These are phyloP conservation scores for Pyricularia sp. DNA, from an alignment of 2,329 filamentous ascomycete species.

Conservation along the genomic window DNA sequence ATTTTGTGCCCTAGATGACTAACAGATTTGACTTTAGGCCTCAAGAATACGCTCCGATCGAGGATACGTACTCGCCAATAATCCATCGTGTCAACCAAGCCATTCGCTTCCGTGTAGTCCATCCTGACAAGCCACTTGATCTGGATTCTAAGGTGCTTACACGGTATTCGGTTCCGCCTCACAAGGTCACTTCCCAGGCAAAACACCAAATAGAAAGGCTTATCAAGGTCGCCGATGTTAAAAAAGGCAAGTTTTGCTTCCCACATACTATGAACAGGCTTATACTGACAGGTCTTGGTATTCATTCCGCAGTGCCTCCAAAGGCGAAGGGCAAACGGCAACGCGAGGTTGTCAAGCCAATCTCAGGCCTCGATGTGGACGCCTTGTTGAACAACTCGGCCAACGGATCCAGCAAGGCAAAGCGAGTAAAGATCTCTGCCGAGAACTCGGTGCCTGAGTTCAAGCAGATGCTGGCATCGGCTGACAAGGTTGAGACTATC, in stretches of 20 bases:
- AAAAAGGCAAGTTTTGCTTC: constrained; percentile 47
- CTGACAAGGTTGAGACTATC: constrained; percentile 48
- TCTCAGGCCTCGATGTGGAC: constrained; percentile 82
- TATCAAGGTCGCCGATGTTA: constrained; percentile 60
- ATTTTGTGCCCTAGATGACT: background rate
- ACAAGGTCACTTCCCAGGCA: constrained; percentile 48
- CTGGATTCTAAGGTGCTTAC: constrained; percentile 48
- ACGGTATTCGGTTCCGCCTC: constrained; percentile 60
- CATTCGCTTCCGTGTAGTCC: constrained; percentile 67
- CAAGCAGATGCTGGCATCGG: constrained; percentile 58
- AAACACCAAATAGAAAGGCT: constrained; percentile 47
- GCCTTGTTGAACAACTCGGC: constrained; percentile 53
- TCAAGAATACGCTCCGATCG: constrained; percentile 60
- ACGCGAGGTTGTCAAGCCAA: constrained; percentile 61
- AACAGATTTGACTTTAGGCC: constrained; percentile 20
- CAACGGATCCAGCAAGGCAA: constrained; percentile 13
- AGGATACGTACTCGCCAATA: constrained; percentile 71
- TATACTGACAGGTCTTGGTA: constrained; percentile 3
- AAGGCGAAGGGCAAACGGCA: constrained; percentile 63
- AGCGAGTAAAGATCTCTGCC: constrained; percentile 28
- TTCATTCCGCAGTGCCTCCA: constrained; percentile 50
- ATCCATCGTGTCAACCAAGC: constrained; percentile 85
- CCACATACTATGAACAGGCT: background rate
- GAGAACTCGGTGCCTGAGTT: constrained; percentile 83
- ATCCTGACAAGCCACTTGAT: constrained; percentile 52